Evolutionary conservation across 2,329 filamentous ascomycete genomes (phyloP).

Genomic region (Alternaria angustiovoidea): DNA sequence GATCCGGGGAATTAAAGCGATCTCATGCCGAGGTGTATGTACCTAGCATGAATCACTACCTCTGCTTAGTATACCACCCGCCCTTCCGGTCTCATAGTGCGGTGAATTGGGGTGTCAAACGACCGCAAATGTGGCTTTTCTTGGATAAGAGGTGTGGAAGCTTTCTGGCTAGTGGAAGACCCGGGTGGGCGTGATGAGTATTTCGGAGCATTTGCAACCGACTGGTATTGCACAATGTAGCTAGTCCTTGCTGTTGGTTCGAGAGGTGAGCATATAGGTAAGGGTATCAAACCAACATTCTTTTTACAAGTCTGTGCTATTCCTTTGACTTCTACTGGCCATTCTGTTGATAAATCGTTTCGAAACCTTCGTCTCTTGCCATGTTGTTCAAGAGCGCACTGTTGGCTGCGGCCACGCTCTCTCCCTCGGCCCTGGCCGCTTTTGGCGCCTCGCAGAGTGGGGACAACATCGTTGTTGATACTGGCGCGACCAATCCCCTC

Average conservation of each 20-base stretch:
- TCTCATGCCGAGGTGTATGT: background rate
- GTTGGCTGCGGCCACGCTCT: slow-evolving; percentile 38
- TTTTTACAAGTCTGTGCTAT: background rate
- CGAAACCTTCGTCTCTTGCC: background rate
- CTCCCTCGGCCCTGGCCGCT: slow-evolving; percentile 41
- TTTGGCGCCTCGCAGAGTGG: slow-evolving; percentile 48
- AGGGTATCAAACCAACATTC: background rate
- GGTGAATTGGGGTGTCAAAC: background rate
- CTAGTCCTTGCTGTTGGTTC: slow-evolving; percentile 4
- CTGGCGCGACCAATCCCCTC: slow-evolving; percentile 44
- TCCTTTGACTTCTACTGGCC: background rate
- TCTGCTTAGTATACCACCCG: slow-evolving; percentile 2
- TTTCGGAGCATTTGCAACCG: slow-evolving; percentile 33
- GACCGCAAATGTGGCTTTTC: background rate
- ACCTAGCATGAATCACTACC: background rate
- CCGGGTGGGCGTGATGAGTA: slow-evolving; percentile 25
- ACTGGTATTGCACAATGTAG: slow-evolving; percentile 10
- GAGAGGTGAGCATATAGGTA: slow-evolving; percentile 13
- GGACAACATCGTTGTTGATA: slow-evolving; percentile 44
- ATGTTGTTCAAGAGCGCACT: slow-evolving; percentile 40
- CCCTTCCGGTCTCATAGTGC: background rate
- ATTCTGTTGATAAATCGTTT: background rate
- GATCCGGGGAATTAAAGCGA: background rate
- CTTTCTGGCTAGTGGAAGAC: slow-evolving; percentile 17
- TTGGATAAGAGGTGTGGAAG: background rate